Conservation (phyloP, 208 protist genomes). For the Trypanosoma cruzi region DNA sequence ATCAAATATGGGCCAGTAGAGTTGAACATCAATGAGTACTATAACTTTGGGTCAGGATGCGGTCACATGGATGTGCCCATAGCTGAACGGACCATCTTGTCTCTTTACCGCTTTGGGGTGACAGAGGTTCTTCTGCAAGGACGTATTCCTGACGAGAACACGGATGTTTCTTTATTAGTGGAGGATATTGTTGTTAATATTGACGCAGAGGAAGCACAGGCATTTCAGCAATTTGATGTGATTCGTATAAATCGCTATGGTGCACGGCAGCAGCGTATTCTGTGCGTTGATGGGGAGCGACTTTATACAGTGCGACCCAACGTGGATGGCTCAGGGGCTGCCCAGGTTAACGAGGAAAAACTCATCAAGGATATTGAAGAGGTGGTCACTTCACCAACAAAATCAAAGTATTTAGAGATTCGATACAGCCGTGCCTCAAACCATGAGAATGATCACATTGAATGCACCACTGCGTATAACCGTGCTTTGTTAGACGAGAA, state of each 20-base stretch:
- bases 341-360: slow-evolving; percentile 64
- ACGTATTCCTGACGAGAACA: slow-evolving; percentile 61
- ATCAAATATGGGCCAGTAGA: slow-evolving; percentile 85
- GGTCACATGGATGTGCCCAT: slow-evolving; percentile 75
- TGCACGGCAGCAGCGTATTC: slow-evolving; percentile 71
- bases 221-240: slow-evolving; percentile 88
- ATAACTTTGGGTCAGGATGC: slow-evolving; percentile 84
- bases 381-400: slow-evolving; percentile 59
- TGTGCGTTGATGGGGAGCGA: slow-evolving; percentile 83
- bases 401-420: slow-evolving; percentile 87
- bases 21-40: slow-evolving; percentile 87
- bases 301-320: slow-evolving; percentile 85
- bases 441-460: slow-evolving; percentile 77
- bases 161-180: slow-evolving; percentile 16
- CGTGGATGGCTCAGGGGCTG: slow-evolving; percentile 25
- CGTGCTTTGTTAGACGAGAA: slow-evolving; percentile 86
- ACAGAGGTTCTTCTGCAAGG: slow-evolving; percentile 78
- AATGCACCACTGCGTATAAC: slow-evolving; percentile 85
- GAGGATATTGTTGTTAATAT: slow-evolving; percentile 86
- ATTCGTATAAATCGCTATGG: slow-evolving; percentile 82
- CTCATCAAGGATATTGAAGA: slow-evolving; percentile 81
- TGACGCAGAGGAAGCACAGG: slow-evolving; percentile 67
- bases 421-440: slow-evolving; percentile 66
- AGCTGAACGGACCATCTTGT: slow-evolving; percentile 81
- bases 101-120: slow-evolving; percentile 84